Percentiles rank a stretch among this genome's conserved stretches.
phyloP scores from a whole-genome alignment of 169 alveolate species.

The Haemoproteus tartakovskyi region DNA sequence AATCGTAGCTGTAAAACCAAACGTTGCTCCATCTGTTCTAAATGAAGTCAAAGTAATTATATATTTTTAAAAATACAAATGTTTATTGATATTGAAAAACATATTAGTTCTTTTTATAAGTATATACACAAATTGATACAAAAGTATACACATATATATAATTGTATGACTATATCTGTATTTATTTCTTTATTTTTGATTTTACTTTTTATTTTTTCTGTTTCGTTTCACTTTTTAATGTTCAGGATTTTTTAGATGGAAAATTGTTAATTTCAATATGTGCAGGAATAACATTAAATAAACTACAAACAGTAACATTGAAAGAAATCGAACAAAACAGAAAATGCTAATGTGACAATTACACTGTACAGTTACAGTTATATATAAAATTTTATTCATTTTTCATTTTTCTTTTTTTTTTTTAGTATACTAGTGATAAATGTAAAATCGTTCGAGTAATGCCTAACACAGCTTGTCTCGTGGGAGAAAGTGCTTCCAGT shows the following conservation, averaged over 20 bases:
- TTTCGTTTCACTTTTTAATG: background rate
- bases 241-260: background rate
- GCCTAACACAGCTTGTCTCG: slow-evolving; percentile 64
- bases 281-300: slow-evolving; percentile 30
- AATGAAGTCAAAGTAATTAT: slow-evolving; percentile 47
- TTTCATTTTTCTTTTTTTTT: background rate
- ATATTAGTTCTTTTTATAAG: too few relatives aligned
- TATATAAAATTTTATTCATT: background rate
- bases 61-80: too few relatives aligned
- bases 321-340: background rate
- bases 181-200: background rate
- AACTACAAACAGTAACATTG: slow-evolving; percentile 24
- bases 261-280: slow-evolving; percentile 60
- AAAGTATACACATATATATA: too few relatives aligned
- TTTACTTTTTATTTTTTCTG: too few relatives aligned
- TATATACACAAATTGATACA: too few relatives aligned
- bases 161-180: background rate
- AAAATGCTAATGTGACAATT: background rate
- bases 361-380: background rate
- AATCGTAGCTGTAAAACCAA: slow-evolving; percentile 58
- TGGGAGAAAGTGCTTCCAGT: slow-evolving; percentile 41
- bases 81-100: too few relatives aligned
- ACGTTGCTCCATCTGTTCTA: slow-evolving; percentile 25
- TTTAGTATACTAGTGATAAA: slow-evolving; percentile 5
- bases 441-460: slow-evolving; percentile 50